A percentile compares a stretch with the other conserved stretches of the same genome.
Conservation (phyloP, 495 filamentous ascomycete species). For the Neurospora sp. region DNA sequence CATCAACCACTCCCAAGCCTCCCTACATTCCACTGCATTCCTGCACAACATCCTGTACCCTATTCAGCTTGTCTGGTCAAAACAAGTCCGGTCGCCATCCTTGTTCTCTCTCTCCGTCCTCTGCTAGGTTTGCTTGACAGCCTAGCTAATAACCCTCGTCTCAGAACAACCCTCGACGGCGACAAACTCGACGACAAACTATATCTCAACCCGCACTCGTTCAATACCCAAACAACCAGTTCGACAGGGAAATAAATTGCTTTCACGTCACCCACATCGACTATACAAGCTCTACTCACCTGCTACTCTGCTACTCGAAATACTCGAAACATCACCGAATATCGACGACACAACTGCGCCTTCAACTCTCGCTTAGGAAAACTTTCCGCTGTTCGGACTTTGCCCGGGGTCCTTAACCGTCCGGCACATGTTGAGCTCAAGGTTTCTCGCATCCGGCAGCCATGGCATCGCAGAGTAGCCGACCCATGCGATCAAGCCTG, state of each 20-base stretch:
- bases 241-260: not conserved
- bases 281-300: not conserved
- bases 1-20: not conserved
- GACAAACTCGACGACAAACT: not conserved
- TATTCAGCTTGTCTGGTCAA: not conserved
- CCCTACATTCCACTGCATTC: not conserved
- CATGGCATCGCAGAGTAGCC: constrained; percentile 42
- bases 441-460: constrained; percentile 15
- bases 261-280: not conserved
- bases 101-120: not conserved
- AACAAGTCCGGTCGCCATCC: not conserved
- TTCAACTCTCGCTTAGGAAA: not conserved
- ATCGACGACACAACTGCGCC: not conserved
- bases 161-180: not conserved
- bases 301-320: not conserved
- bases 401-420: not conserved
- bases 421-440: constrained; percentile 30
- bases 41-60: not conserved
- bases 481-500: constrained; percentile 44
- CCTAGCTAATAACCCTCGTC: not conserved
- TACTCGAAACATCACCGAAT: not conserved
- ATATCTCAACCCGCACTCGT: not conserved
- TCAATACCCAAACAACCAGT: not conserved
- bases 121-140: not conserved
- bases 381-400: not conserved